A percentile compares a stretch with the other conserved stretches of the same genome.
Evolutionary conservation across 2,329 filamentous ascomycete genomes (phyloP).

Genomic region (Alternaria sp.): DNA sequence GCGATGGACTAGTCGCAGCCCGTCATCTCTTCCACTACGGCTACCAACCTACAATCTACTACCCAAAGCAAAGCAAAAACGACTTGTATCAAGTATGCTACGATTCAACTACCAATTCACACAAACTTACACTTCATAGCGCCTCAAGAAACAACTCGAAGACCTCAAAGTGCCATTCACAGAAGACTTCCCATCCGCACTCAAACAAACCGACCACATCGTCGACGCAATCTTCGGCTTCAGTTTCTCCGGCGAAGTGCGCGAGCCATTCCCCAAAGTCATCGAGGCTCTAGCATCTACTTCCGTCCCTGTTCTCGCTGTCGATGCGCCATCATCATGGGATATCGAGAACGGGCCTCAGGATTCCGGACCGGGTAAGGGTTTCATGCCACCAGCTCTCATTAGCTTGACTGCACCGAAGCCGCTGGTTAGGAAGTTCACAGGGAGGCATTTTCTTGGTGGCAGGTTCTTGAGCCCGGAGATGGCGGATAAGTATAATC

Average conservation of each 20-base stretch:
- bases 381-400: constrained; percentile 79
- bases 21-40: constrained; percentile 91
- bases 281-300: constrained; percentile 78
- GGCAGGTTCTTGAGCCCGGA: constrained; percentile 82
- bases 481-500: constrained; percentile 82
- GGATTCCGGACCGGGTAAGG: constrained; percentile 74
- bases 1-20: constrained; percentile 92
- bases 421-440: constrained; percentile 82
- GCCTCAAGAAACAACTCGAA: constrained; percentile 82
- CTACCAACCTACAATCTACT: constrained; percentile 87
- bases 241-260: constrained; percentile 87
- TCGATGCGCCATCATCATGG: constrained; percentile 95
- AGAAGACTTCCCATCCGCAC: constrained; percentile 73
- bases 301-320: constrained; percentile 78
- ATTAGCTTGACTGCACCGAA: constrained; percentile 94
- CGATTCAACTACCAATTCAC: no score
- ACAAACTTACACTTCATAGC: constrained; percentile 54
- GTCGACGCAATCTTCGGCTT: constrained; percentile 97
- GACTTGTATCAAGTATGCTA: constrained; percentile 77
- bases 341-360: constrained; percentile 88
- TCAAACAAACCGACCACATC: constrained; percentile 76
- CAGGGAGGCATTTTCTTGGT: constrained; percentile 88
- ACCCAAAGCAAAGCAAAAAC: constrained; percentile 89
- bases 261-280: constrained; percentile 87
- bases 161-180: constrained; percentile 84